A percentile compares a stretch with the other conserved stretches of the same genome.
Conservation (phyloP, 2,329 filamentous ascomycete genomes). For the Penicillium fuscoglaucum region DNA sequence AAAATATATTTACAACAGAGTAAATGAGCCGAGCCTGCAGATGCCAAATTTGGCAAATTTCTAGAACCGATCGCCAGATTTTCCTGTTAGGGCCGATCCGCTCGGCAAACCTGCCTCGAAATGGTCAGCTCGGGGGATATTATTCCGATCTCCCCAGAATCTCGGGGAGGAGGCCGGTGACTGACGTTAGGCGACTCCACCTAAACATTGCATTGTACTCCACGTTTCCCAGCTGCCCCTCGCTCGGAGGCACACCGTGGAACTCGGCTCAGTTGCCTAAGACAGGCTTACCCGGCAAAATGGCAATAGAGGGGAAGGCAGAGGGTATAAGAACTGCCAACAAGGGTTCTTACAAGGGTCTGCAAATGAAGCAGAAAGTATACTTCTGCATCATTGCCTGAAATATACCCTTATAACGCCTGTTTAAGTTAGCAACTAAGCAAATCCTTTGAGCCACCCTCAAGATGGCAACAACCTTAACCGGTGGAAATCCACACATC, state of each 20-base stretch:
- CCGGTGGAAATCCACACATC: conserved; percentile 31
- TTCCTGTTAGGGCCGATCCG: not conserved
- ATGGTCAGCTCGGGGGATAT: conserved; percentile 5
- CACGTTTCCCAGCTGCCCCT: conserved; percentile 9
- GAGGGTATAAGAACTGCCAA: conserved; percentile 1
- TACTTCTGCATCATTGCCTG: not conserved
- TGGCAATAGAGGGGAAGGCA: conserved; percentile 2
- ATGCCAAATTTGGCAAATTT: not conserved
- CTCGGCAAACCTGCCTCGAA: conserved; percentile 16
- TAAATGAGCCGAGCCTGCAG: too few species aligned
- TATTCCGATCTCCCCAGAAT: conserved; percentile 12
- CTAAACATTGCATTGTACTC: not conserved
- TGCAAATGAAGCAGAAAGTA: not conserved
- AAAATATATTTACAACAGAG: too few species aligned
- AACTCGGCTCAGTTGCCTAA: conserved; percentile 9
- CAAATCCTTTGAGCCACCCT: not conserved
- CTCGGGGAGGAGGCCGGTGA: conserved; percentile 9
- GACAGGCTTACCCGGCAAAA: not conserved
- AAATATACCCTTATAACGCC: not conserved
- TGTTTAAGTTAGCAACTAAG: too few species aligned
- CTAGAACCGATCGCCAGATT: not conserved
- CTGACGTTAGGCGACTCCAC: conserved; percentile 14
- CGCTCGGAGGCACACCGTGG: conserved; percentile 2
- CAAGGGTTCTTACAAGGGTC: not conserved
- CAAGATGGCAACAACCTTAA: conserved; percentile 24